These are phyloP conservation scores for Citrus sinensis DNA, from an alignment of 345 rosid species.

Conservation along the genomic window DNA sequence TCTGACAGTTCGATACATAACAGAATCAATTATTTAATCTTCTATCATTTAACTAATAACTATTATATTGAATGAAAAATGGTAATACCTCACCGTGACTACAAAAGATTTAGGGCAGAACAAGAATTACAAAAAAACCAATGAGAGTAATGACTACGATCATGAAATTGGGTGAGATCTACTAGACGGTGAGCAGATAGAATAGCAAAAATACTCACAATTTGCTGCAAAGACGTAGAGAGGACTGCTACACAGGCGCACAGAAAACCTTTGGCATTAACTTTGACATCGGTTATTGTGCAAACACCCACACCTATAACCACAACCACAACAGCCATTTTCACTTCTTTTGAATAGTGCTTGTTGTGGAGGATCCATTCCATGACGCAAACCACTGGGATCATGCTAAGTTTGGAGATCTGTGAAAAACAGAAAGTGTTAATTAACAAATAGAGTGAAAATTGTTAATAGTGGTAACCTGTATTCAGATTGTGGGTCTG, in stretches of 20 bases:
- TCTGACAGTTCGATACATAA: not conserved
- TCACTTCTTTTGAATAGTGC: conserved; percentile 74
- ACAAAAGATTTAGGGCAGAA: not conserved
- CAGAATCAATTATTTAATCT: not conserved
- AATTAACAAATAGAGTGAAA: not conserved
- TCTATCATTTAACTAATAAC: not conserved
- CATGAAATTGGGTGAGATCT: not conserved
- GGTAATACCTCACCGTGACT: not conserved
- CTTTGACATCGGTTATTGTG: conserved; percentile 93
- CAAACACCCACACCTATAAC: conserved; percentile 92
- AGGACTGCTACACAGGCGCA: conserved; percentile 87
- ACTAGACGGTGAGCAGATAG: not conserved
- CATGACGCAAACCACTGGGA: conserved; percentile 92
- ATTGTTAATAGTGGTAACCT: not conserved
- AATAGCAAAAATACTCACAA: conserved; percentile 49
- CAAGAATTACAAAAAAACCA: not conserved
- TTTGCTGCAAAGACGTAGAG: conserved; percentile 89
- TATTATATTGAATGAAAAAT: not conserved
- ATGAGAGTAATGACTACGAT: not conserved
- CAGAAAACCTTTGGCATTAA: conserved; percentile 84
- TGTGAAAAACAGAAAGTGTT: conserved; percentile 20
- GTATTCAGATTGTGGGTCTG: not conserved
- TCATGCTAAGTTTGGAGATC: conserved; percentile 96
- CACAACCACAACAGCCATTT: conserved; percentile 73
- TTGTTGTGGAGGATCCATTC: conserved; percentile 92